phyloP scores from a whole-genome alignment of 805 yeast genomes.

The Metschnikowia amazonensis region DNA sequence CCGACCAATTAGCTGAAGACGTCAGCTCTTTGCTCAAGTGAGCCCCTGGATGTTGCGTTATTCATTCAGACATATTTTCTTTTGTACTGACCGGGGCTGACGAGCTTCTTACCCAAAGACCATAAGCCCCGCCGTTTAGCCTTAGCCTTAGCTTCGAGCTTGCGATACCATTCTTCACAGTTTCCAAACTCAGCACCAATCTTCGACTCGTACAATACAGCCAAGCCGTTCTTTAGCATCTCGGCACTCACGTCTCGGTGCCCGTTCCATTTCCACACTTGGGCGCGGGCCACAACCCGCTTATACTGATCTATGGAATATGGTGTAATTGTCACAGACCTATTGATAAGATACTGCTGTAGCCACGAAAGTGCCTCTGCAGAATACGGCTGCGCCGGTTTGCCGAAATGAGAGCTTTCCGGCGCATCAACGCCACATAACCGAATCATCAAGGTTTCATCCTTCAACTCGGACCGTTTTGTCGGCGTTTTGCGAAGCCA shows the following conservation, averaged over 20 bases:
- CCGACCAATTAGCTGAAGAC: slow-evolving; percentile 25
- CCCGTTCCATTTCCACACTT: slow-evolving; percentile 55
- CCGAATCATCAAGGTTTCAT: slow-evolving; percentile 74
- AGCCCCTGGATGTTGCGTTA: background rate
- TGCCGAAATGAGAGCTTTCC: slow-evolving; percentile 90
- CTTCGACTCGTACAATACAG: slow-evolving; percentile 82
- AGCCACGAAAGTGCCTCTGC: slow-evolving; percentile 85
- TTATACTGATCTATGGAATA: slow-evolving; percentile 83
- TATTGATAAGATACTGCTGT: slow-evolving; percentile 58
- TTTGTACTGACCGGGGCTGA: slow-evolving; percentile 81
- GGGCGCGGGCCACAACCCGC: slow-evolving; percentile 78
- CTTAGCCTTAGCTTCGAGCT: slow-evolving; percentile 60
- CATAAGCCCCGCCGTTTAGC: slow-evolving; percentile 62
- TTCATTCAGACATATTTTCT: slow-evolving; percentile 17
- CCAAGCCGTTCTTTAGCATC: slow-evolving; percentile 81
- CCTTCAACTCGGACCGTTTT: slow-evolving; percentile 43
- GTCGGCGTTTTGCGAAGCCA: slow-evolving; percentile 73
- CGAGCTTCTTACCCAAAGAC: slow-evolving; percentile 47
- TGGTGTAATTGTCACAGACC: slow-evolving; percentile 71
- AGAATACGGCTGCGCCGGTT: slow-evolving; percentile 83
- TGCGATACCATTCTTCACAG: slow-evolving; percentile 54
- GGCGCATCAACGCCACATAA: slow-evolving; percentile 97
- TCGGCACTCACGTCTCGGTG: slow-evolving; percentile 79
- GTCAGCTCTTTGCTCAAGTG: slow-evolving; percentile 27
- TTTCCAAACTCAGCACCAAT: slow-evolving; percentile 84